Evolutionary conservation across 495 filamentous ascomycete genomes (phyloP), one percentile per base, ranked within the genome.

Genomic region (Chaetomium tenue): DNA sequence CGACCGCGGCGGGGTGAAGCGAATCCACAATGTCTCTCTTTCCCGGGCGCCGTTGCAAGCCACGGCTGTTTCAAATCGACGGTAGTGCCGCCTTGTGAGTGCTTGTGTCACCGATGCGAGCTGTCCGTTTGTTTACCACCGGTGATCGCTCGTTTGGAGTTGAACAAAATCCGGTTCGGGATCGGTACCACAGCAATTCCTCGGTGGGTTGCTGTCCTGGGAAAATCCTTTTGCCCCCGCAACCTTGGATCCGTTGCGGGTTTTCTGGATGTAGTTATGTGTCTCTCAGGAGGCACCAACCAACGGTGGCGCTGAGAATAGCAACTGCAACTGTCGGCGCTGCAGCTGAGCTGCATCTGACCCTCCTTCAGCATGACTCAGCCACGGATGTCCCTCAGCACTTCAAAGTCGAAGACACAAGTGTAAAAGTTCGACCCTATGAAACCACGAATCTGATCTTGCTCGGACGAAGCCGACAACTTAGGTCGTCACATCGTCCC

Each of bases 281-380:
- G 25, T 25, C 48, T 16, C 48, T 52, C 48, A 54, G 52, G 52
- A 54, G 52, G 25, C n/a, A 11, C 48, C 48, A 51, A 51, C 48
- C 20, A 51, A 51, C 8, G 28, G 52, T 11, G 16, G 26, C 20
- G 28, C 25, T 28, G 28, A 54, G 52, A 54, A 54, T 54, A 54
- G 52, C 52, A 54, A n/a, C 26, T 50, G 46, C 52, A 54, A n/a
- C 26, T 50, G 46, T n/a, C 18, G n/a, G 16, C 8, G 46, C n/a
- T 50, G 46, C 46, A 50, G 46, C 46, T 22, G n/a, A 20, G 20
- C 18, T 50, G 18, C 46, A 18, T 50, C 18, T 50, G 46, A 50
- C 46, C 46, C 46, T 50, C 18, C 16, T 15, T 13, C 23, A 53
- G 22, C 12, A 30, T 18, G 52, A 37, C 52, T 54, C 52, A 54